Evolutionary conservation across 805 yeast genomes (phyloP), one percentile per base, ranked within the genome.

Genomic region (Zygosaccharomyces rouxii): DNA sequence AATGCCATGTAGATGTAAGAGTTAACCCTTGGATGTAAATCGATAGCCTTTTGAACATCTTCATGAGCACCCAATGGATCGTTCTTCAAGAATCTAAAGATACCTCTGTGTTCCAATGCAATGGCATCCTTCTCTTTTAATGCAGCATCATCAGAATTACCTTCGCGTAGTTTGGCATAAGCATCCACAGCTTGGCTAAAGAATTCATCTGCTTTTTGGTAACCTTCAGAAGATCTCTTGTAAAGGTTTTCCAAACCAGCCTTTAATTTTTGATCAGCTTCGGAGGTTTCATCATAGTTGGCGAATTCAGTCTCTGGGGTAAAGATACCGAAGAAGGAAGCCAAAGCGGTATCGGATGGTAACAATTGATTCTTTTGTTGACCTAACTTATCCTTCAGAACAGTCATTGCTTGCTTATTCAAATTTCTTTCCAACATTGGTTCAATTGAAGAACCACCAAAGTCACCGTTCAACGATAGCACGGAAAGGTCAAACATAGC

Each of bases 401-500:
- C 73, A 68, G 77, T 79, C 64, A 78, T 79, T n/a, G 97, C 83
- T 66, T 82, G 89, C 62, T 83, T 80, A 66, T 80, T 81, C 74
- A 92, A 78, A 44, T 87, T 89, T 67, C 96, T 82, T 73, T 94
- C 98, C 62, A 94, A 79, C 53, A 86, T 78, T 55, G 79, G 77
- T 70, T 89, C 96, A 51, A 86, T 77, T 21, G 86, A 76, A 62
- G 83, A 81, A 66, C 87, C 86, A 63, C 79, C 80, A 71, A 86
- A 83, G 38, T 94, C 94, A 49, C 94, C 94, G 65, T 82, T 80
- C 51, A 94, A 79, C 43, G 96, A 83, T 59, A 90, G 78, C 2
- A 95, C 89, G 46, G 97, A 90, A 67, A 86, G 78, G 70, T 94
- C 99, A 68, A 84, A 82, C 80, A 89, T 83, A 39, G 99, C 90